Base-by-base conservation (phyloP, 2,329 filamentous ascomycete genomes). In the Oidium heveae region DNA sequence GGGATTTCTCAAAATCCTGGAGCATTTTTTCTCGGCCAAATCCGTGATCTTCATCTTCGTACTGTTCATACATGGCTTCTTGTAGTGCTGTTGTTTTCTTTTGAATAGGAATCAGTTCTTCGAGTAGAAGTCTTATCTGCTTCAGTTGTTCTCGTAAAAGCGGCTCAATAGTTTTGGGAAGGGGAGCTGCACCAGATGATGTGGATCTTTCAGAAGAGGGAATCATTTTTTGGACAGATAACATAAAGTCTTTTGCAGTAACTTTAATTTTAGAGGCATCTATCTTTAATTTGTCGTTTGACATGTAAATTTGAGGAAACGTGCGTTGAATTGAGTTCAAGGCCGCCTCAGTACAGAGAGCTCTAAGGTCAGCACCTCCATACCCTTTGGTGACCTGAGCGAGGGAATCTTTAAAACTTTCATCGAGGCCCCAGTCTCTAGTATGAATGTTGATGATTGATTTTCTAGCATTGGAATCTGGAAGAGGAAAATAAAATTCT, bases 401-500 rank as follows among this genome's bases (percentile, higher is more conserved):
- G 53, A 98, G 74, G 56, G 86, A 79, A 54, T 80, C 74, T 68
- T 93, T 94, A 73, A 96, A 93, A 2, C 73, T 69, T 13, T 80
- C 73, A 24, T 84, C 75, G 28, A 98, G 72, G 20, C 88, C 84
- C 91, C 91, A 98, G 58, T 86, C 86, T 64, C 84, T 83, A 7
- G 91, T 98, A 66, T 98, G 87, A 56, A 98, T 98, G 59, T 95
- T 82, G 56, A 98, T 75, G 62, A 98, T 98, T 4, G 86, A 76
- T 59, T 84, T 82, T 57, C 91, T 79, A 22, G 79, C 87, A 41
- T 84, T 78, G 4, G 80, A 73, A 61, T 89, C 85, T 0, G 91
- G 91, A 34, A 98, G 72, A 0, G 91, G 88, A 64, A 98, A 98
- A 70, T 96, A 96, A 63, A 98, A 98, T 67, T 98, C 93, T 66